Evolutionary conservation across 2,329 filamentous ascomycete genomes (phyloP).

Genomic region (Colletotrichum lentis): DNA sequence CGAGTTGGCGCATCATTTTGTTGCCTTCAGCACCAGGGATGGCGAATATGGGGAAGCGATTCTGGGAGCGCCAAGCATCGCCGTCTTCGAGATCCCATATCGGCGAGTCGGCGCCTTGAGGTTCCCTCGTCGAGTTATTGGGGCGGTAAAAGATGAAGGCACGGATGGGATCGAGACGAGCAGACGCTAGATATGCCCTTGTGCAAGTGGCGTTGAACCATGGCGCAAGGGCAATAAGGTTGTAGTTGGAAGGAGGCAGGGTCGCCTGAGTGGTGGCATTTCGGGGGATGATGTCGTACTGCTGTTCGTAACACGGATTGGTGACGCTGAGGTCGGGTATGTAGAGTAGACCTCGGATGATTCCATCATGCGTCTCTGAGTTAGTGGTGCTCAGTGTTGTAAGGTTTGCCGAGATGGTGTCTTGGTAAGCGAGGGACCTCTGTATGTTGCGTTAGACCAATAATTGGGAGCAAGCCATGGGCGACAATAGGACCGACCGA

Average conservation of each 20-base stretch:
- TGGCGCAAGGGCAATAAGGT: conserved; percentile 82
- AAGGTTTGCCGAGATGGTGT: conserved; percentile 65
- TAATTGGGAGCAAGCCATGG: conserved; percentile 1
- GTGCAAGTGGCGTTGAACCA: conserved; percentile 83
- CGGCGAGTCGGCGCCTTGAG: conserved; percentile 70
- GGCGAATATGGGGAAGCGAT: conserved; percentile 83
- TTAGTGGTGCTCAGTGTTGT: conserved; percentile 79
- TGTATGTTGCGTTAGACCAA: conserved; percentile 38
- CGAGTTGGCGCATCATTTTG: conserved; percentile 74
- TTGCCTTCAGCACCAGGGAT: conserved; percentile 73
- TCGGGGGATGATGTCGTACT: conserved; percentile 71
- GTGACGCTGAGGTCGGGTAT: conserved; percentile 72
- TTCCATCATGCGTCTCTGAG: conserved; percentile 64
- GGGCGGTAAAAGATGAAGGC: conserved; percentile 71
- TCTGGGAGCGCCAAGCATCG: conserved; percentile 74
- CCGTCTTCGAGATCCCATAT: conserved; percentile 77
- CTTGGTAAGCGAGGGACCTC: conserved; percentile 60
- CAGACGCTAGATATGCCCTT: conserved; percentile 71
- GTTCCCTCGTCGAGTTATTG: conserved; percentile 63
- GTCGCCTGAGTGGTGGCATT: conserved; percentile 79
- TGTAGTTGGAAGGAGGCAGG: conserved; percentile 73
- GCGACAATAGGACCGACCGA: conserved; percentile 54
- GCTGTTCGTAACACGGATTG: conserved; percentile 69
- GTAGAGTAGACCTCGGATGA: conserved; percentile 82
- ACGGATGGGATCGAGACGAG: conserved; percentile 65